These are phyloP conservation scores for Cercis canadensis DNA, from an alignment of 306 rosid genomes.

Conservation along the genomic window DNA sequence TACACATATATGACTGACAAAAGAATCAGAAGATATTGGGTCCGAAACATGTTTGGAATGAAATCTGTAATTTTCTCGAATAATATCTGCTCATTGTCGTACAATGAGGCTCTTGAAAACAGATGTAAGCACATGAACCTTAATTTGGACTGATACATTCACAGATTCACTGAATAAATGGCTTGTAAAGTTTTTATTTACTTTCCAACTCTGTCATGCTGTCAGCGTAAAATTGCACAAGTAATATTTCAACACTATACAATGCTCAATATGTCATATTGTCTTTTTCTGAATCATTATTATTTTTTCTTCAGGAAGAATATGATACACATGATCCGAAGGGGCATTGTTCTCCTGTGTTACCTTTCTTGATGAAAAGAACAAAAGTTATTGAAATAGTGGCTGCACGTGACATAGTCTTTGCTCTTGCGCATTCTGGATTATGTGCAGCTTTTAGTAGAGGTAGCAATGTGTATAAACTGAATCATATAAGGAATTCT, in stretches of 20 bases:
- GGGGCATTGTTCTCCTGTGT: constrained; percentile 57
- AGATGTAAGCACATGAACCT: not conserved
- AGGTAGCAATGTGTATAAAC: constrained; percentile 49
- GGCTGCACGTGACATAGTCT: constrained; percentile 78
- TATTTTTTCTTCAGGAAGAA: constrained; percentile 50
- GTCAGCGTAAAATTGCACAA: not conserved
- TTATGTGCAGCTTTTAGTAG: constrained; percentile 91
- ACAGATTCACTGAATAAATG: not conserved
- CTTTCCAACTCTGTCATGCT: not conserved
- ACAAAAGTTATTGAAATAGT: constrained; percentile 83
- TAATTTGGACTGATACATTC: not conserved
- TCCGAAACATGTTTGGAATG: not conserved
- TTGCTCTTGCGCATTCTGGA: constrained; percentile 90
- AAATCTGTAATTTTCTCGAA: not conserved
- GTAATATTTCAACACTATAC: not conserved
- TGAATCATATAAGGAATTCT: not conserved
- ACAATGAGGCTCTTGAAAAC: not conserved
- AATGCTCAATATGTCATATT: not conserved
- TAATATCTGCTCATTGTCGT: not conserved
- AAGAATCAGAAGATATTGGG: not conserved
- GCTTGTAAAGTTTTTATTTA: not conserved
- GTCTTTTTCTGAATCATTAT: not conserved
- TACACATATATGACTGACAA: not conserved
- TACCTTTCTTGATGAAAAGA: constrained; percentile 81
- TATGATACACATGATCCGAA: constrained; percentile 87